These are phyloP conservation scores for Colletotrichum tanaceti DNA, from an alignment of 2,329 filamentous ascomycete species.

Conservation along the genomic window DNA sequence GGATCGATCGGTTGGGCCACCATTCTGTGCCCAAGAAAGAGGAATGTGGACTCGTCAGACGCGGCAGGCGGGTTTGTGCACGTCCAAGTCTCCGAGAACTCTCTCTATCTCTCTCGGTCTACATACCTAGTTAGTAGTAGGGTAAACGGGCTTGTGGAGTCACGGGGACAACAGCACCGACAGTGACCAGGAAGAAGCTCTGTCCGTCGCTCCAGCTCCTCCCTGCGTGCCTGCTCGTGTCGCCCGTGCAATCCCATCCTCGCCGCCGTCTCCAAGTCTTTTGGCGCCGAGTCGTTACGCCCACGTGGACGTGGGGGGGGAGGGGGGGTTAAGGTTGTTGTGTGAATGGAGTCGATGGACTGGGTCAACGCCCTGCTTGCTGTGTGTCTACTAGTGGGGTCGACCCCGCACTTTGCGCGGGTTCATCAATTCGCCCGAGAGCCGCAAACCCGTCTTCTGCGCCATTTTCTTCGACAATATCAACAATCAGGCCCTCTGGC, in stretches of 20 bases:
- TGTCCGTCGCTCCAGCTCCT: neutral
- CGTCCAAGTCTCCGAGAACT: conserved; percentile 3
- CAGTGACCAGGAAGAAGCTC: too few species aligned
- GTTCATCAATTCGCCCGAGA: too few species aligned
- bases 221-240: too few species aligned
- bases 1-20: neutral
- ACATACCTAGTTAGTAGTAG: too few species aligned
- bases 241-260: too few species aligned
- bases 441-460: rapidly evolving
- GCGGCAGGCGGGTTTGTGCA: neutral
- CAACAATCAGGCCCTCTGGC: conserved; percentile 22
- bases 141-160: neutral
- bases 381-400: neutral
- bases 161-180: neutral
- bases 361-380: neutral
- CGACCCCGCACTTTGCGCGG: conserved; percentile 11
- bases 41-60: too few species aligned
- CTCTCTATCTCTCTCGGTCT: too few species aligned
- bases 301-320: too few species aligned
- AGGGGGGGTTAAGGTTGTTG: conserved; percentile 25
- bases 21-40: neutral
- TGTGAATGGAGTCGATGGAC: too few species aligned
- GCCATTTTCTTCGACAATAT: rapidly evolving
- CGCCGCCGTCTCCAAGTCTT: conserved; percentile 9
- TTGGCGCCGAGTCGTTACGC: conserved; percentile 13